Conservation (phyloP, 176 grass and related monocot species). For the Pontederia crassipes region DNA sequence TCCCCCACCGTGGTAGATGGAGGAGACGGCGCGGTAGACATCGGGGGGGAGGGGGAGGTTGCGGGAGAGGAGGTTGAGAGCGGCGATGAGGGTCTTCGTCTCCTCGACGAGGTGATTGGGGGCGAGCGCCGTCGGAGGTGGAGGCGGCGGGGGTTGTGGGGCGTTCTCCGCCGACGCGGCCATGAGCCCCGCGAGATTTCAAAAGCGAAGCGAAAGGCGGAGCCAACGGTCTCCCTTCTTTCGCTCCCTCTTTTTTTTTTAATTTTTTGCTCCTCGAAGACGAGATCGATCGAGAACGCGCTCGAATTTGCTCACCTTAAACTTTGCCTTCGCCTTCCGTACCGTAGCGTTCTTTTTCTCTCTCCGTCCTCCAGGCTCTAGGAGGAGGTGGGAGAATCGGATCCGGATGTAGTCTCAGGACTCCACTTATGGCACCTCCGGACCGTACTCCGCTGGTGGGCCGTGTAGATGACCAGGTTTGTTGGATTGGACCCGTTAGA, state of each 20-base stretch:
- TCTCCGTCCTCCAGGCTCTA: not conserved
- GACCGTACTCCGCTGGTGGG: too few species aligned
- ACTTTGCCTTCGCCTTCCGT: not conserved
- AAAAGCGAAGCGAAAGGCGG: not conserved
- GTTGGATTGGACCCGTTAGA: too few species aligned
- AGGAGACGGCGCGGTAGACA: constrained; percentile 57
- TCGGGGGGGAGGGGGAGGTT: constrained; percentile 89
- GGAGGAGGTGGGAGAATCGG: not conserved
- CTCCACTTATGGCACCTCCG: too few species aligned
- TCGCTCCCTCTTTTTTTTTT: not conserved
- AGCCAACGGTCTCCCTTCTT: not conserved
- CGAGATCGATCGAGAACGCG: too few species aligned
- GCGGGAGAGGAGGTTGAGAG: constrained; percentile 88
- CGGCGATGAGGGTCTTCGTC: constrained; percentile 73
- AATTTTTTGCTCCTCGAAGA: too few species aligned
- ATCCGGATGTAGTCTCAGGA: not conserved
- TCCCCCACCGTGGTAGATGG: constrained; percentile 47
- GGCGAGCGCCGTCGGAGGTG: not conserved
- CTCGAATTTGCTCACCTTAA: too few species aligned
- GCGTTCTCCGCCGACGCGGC: constrained; percentile 8
- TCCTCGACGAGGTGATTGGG: constrained; percentile 37
- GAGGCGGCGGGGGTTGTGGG: not conserved
- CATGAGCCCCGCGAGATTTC: not conserved
- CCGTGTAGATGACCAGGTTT: too few species aligned
- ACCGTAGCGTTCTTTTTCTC: not conserved